Base-by-base conservation (phyloP, 2,329 filamentous ascomycete species). In the Clonostachys rhizophaga region DNA sequence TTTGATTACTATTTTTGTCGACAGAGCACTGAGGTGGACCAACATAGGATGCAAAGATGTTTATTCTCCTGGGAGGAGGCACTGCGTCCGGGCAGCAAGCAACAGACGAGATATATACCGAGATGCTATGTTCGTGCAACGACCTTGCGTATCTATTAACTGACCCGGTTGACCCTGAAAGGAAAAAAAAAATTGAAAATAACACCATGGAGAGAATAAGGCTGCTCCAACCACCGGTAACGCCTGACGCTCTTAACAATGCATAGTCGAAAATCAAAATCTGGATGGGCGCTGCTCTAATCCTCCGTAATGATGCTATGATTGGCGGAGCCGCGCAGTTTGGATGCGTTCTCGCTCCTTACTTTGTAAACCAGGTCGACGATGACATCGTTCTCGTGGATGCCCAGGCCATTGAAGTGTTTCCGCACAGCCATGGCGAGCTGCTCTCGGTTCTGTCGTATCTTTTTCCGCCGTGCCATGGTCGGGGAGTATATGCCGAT, bases 321-420 rank as follows among this genome's bases (percentile, higher is more conserved):
- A 40, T 56, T 58, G 47, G 58, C 60, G n/a, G 58, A 47, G 14
- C 46, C 53, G 40, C 60, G 52, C 7, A 56, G 49, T 42, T 56
- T 61, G 6, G 57, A 48, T 17, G 49, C 47, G 47, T 59, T 61
- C 17, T 67, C 61, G 50, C 62, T 63, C 20, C 64, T 63, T 33
- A 88, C 76, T 60, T 83, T 87, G 72, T 89, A 88, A 51, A 91
- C 73, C 61, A 90, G 82, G 53, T 88, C 86, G 48, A 91, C 86
- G 48, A 94, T 86, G 54, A 91, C 84, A 57, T 94, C 89, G 60
- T 85, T 90, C 70, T 95, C 89, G 53, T 84, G 85, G 39, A 92
- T 81, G 14, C 86, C 86, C 54, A 88, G 75, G 34, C 81, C 83
- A 61, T 94, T 94, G 70, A 94, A 94, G 66, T 94, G 87, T 63